phyloP scores from a whole-genome alignment of 805 yeast genomes.

The Wickerhamiella kazuoi region DNA sequence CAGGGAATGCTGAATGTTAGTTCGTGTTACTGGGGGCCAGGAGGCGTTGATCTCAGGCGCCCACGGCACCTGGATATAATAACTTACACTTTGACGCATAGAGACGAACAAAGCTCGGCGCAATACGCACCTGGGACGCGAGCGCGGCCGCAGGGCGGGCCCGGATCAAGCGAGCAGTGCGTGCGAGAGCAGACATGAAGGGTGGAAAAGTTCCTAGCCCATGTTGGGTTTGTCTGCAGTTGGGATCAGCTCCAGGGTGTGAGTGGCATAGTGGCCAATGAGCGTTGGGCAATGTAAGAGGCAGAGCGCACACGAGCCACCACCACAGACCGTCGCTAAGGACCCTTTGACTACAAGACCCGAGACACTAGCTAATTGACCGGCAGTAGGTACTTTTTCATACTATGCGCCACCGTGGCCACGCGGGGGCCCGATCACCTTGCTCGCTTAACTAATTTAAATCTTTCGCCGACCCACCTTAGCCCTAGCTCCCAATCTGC shows the following conservation, averaged over 20 bases:
- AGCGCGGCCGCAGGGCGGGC: not conserved
- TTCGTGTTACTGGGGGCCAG: not conserved
- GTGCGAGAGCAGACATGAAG: slow-evolving; percentile 2
- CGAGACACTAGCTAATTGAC: too few relatives aligned
- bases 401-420: too few relatives aligned
- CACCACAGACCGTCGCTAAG: too few relatives aligned
- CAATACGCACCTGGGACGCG: not conserved
- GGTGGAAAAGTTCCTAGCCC: not conserved
- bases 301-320: too few relatives aligned
- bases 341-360: too few relatives aligned
- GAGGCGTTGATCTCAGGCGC: not conserved
- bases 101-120: slow-evolving; percentile 16
- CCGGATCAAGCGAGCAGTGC: slow-evolving; percentile 4
- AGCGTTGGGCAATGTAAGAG: too few relatives aligned
- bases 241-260: too few relatives aligned
- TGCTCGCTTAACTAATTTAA: too few relatives aligned
- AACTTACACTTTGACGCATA: slow-evolving; percentile 23
- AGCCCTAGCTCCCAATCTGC: not conserved
- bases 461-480: not conserved
- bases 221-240: not conserved
- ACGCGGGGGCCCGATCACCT: too few relatives aligned
- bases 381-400: too few relatives aligned
- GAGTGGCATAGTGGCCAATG: too few relatives aligned
- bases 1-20: slow-evolving; percentile 34
- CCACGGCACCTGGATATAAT: too few relatives aligned